Conservation (phyloP, 2,329 filamentous ascomycete genomes). For the Neonectria coccinea region DNA sequence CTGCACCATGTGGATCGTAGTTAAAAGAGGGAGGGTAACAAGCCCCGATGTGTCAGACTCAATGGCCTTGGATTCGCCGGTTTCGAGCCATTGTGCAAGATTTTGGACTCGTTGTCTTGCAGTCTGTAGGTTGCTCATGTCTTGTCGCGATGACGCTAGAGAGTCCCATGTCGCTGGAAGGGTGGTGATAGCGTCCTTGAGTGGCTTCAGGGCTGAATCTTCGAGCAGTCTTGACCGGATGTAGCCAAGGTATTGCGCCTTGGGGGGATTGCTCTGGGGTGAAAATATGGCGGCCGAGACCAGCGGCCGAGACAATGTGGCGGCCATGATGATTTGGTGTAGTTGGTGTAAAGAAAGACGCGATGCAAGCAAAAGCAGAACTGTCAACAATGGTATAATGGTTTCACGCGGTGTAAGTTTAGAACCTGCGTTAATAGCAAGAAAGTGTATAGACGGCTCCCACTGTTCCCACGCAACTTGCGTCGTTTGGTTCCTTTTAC, state of each 20-base stretch:
- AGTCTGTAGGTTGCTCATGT: slow-evolving; percentile 9
- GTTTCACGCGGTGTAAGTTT: not conserved
- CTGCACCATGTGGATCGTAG: slow-evolving; percentile 31
- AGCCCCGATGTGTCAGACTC: slow-evolving; percentile 23
- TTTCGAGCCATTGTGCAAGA: slow-evolving; percentile 25
- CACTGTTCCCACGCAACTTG: not conserved
- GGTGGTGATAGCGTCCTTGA: slow-evolving; percentile 18
- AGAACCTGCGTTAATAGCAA: not conserved
- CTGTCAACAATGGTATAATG: not conserved
- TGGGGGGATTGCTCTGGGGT: slow-evolving; percentile 30
- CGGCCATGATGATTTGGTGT: slow-evolving; percentile 1
- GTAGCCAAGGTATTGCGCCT: slow-evolving; percentile 25
- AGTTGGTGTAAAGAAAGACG: not conserved
- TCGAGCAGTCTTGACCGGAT: slow-evolving; percentile 24
- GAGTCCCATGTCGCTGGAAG: slow-evolving; percentile 23
- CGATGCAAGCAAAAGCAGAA: not conserved
- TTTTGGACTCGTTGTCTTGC: slow-evolving; percentile 19
- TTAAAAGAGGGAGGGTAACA: slow-evolving; percentile 30
- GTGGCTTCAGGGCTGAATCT: slow-evolving; percentile 15
- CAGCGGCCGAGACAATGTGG: slow-evolving; percentile 15
- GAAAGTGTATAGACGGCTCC: not conserved
- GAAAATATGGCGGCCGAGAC: slow-evolving; percentile 35
- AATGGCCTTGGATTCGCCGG: slow-evolving; percentile 22
- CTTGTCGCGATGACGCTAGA: slow-evolving; percentile 20
- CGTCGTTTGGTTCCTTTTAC: not conserved